Percentiles rank a stretch among this genome's conserved stretches.
Conservation (phyloP, 202 grass and related monocot genomes). For the Panicum hallii region DNA sequence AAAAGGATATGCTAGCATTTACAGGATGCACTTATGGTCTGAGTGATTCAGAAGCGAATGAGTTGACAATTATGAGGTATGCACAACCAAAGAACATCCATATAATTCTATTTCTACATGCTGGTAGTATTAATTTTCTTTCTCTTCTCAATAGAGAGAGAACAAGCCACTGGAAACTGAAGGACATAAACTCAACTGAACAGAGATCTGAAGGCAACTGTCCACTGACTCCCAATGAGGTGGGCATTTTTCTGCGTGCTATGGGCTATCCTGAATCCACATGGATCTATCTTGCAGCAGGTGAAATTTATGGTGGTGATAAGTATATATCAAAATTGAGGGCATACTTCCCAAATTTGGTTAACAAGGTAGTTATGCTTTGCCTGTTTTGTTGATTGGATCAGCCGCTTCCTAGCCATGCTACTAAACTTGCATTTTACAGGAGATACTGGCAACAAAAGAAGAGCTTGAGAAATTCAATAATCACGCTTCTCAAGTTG, state of each 20-base stretch:
- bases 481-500: slow-evolving; percentile 80
- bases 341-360: slow-evolving; percentile 83
- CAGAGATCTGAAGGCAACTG: slow-evolving; percentile 82
- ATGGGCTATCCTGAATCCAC: slow-evolving; percentile 86
- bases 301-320: slow-evolving; percentile 95
- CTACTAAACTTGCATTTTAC: slow-evolving; percentile 38
- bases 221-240: slow-evolving; percentile 84
- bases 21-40: slow-evolving; percentile 84
- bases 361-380: slow-evolving; percentile 76
- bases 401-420: background rate
- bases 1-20: slow-evolving; percentile 99
- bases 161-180: slow-evolving; percentile 98
- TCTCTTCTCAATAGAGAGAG: slow-evolving; percentile 61
- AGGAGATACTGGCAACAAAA: slow-evolving; percentile 79
- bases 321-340: slow-evolving; percentile 83
- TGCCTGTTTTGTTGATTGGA: slow-evolving; percentile 25
- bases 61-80: slow-evolving; percentile 85
- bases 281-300: slow-evolving; percentile 93
- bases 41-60: slow-evolving; percentile 73
- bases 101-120: slow-evolving; percentile 24
- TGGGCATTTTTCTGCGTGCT: slow-evolving; percentile 77
- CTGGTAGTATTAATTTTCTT: slow-evolving; percentile 38
- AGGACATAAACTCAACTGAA: slow-evolving; percentile 90
- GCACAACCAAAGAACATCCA: slow-evolving; percentile 15
- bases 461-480: slow-evolving; percentile 73